Base-by-base conservation (phyloP, 1,284 basidiomycete species). In the Cystobasidiaceae sp. region DNA sequence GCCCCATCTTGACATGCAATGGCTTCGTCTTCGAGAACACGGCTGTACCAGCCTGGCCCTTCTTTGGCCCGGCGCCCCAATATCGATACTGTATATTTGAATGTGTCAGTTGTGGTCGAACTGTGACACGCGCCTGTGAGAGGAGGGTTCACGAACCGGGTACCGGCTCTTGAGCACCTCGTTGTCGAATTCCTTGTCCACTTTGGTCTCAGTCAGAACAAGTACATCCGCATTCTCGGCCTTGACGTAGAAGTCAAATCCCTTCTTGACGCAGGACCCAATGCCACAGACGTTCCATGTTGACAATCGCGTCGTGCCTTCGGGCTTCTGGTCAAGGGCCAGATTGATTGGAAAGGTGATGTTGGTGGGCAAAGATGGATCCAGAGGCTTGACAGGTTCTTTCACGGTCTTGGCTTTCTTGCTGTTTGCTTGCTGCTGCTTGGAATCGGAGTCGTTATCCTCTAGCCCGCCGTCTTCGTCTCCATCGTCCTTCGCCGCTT, bases 161-260 rank as follows among this genome's bases (percentile, higher is more conserved):
- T 73, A 74, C 0, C 68, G 66, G 23, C 51, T 57, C 19, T 70
- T 57, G 17, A 73, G 52, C 46, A 54, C 56, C 3, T 62, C 55
- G 25, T 72, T 39, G 5, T 57, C 30, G 9, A 70, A 60, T 21
- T 68, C 69, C 13, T 46, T 56, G 49, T 63, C 61, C 17, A 84
- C 87, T 81, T 90, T 92, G 15, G 88, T 90, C 77, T 92, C 89
- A 0, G 86, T 89, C 51, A 91, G 76, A 11, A 91, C 82, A 32
- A 91, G 78, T 23, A 92, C 80, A 74, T 92, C 89, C 0, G 89
- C 83, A 72, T 90, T 84, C 72, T 92, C 89, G 1, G 89, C 88
- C 71, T 88, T 85, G 27, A 90, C 79, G 72, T 92, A 92, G 70
- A 79, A 75, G 71, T 83, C 85, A 77, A 91, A 89, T 0, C 89